Evolutionary conservation across 805 yeast species (phyloP).

Genomic region (Zygotorulaspora sp.): DNA sequence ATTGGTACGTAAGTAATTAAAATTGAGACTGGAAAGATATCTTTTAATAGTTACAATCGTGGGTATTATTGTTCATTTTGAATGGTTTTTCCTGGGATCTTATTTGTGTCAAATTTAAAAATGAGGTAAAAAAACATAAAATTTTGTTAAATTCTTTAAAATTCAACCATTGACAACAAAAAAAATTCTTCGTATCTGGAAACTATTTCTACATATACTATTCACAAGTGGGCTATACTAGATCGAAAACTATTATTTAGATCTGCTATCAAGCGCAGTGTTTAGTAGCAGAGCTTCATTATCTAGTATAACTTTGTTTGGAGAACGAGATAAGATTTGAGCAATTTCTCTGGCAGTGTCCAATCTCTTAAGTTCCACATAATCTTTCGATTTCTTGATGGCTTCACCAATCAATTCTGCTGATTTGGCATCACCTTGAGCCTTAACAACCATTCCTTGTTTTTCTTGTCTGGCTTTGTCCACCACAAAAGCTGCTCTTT

Average conservation of each 20-base stretch:
- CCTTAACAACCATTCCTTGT: conserved; percentile 93
- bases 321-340: conserved; percentile 72
- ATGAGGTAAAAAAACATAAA: conserved; percentile 1
- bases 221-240: too few species aligned
- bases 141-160: not conserved
- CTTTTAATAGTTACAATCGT: too few species aligned
- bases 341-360: conserved; percentile 98
- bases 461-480: conserved; percentile 97
- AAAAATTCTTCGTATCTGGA: too few species aligned
- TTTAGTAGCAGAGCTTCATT: conserved; percentile 88
- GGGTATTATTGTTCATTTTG: too few species aligned
- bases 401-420: conserved; percentile 99
- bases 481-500: conserved; percentile 94
- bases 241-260: conserved; percentile 32
- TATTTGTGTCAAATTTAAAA: too few species aligned
- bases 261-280: conserved; percentile 76
- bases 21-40: too few species aligned
- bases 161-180: too few species aligned
- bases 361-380: conserved; percentile 92
- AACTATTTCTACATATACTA: conserved; percentile 1
- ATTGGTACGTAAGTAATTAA: too few species aligned
- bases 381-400: conserved; percentile 91
- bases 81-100: too few species aligned
- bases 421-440: conserved; percentile 97
- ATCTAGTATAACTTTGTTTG: conserved; percentile 87